Evolutionary conservation across 345 rosid species (phyloP).

Genomic region (Streptanthus diversifolius): DNA sequence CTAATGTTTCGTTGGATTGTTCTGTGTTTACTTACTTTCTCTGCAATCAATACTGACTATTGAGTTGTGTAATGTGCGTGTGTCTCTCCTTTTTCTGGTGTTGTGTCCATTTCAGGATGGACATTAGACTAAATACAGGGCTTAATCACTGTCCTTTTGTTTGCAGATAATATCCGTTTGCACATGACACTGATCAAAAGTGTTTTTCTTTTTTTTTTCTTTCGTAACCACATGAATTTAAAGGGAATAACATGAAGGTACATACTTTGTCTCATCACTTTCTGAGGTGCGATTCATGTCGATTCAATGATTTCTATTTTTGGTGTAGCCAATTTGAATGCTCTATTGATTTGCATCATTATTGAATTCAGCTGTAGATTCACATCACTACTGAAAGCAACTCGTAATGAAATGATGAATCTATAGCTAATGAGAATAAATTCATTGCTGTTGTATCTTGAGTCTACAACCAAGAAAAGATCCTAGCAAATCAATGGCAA

Average conservation of each 20-base stretch:
- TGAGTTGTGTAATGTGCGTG: background rate
- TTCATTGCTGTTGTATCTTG: background rate
- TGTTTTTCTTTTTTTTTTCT: background rate
- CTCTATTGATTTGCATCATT: background rate
- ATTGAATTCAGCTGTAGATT: background rate
- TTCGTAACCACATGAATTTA: conserved; percentile 1
- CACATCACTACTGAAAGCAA: background rate
- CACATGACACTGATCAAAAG: conserved; percentile 20
- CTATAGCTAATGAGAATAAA: background rate
- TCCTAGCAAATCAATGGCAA: background rate
- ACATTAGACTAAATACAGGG: conserved; percentile 1
- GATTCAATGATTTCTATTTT: conserved; percentile 6
- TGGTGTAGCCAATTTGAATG: conserved; percentile 5
- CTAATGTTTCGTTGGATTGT: background rate
- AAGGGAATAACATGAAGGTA: conserved; percentile 34
- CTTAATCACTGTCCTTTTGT: conserved; percentile 9
- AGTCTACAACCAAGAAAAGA: background rate
- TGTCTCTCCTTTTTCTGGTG: conserved; percentile 28
- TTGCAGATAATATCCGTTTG: background rate
- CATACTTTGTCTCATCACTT: conserved; percentile 27
- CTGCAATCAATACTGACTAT: background rate
- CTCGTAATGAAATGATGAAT: background rate
- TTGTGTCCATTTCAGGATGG: conserved; percentile 13
- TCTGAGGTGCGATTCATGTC: background rate
- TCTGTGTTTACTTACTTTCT: background rate